A percentile compares a stretch with the other conserved stretches of the same genome.
phyloP scores from a whole-genome alignment of 2,329 filamentous ascomycete species.

The Byssothecium circinans region DNA sequence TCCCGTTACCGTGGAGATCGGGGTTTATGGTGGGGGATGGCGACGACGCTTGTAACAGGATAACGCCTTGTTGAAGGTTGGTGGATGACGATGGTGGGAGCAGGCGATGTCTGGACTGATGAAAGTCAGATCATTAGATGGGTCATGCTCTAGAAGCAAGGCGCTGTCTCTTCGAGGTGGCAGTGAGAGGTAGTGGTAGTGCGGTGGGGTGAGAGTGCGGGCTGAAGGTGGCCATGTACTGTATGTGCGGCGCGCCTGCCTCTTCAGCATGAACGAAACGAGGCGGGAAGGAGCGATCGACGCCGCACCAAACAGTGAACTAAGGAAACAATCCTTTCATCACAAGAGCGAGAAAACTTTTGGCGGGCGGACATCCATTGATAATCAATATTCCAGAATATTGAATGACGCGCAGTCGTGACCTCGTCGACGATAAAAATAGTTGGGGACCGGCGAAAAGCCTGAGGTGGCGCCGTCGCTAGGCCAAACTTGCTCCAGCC shows the following conservation, averaged over 20 bases:
- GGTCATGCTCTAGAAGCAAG: too few species aligned
- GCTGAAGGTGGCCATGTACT: too few species aligned
- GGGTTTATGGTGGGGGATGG: not conserved
- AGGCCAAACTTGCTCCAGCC: conserved; percentile 4
- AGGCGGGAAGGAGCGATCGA: not conserved
- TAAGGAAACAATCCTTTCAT: not conserved
- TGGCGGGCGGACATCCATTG: not conserved
- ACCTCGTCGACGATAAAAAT: conserved; percentile 8
- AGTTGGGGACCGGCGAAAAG: conserved; percentile 8
- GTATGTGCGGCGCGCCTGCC: not conserved
- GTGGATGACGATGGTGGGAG: not conserved
- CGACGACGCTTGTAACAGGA: not conserved
- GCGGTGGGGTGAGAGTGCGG: too few species aligned
- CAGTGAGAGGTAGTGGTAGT: too few species aligned
- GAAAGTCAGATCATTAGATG: not conserved
- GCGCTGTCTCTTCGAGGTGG: too few species aligned
- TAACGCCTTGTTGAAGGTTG: not conserved
- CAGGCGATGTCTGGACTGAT: not conserved
- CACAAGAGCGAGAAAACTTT: not conserved
- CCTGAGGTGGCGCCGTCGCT: conserved; percentile 8
- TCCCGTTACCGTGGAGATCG: not conserved
- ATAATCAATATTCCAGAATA: not conserved
- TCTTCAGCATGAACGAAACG: conserved; percentile 1
- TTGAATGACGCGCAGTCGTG: not conserved
- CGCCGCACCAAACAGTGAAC: not conserved